phyloP scores from a whole-genome alignment of 805 yeast species.

The Suhomyces sp. region DNA sequence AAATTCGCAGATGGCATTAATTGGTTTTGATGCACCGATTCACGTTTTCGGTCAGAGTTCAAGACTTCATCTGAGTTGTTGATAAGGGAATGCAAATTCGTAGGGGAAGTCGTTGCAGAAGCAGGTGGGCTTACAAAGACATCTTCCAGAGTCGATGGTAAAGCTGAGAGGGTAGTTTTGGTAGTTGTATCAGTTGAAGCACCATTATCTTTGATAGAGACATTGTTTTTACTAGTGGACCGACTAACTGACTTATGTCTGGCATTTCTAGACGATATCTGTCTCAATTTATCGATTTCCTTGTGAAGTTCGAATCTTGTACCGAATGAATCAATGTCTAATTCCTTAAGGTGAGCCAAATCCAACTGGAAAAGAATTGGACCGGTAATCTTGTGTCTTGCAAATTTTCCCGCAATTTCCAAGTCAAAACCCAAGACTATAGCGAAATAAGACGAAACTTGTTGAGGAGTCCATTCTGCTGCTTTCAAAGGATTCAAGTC shows the following conservation, averaged over 20 bases:
- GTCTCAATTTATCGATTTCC: slow-evolving; percentile 72
- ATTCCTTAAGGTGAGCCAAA: slow-evolving; percentile 80
- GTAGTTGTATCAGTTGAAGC: background rate
- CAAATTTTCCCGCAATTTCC: slow-evolving; percentile 74
- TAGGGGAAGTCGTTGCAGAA: slow-evolving; percentile 10
- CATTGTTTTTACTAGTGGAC: slow-evolving; percentile 9
- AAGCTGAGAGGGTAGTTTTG: slow-evolving; percentile 1
- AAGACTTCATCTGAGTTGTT: slow-evolving; percentile 20
- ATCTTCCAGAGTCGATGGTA: slow-evolving; percentile 5
- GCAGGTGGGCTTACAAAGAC: slow-evolving; percentile 12
- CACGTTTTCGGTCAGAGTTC: slow-evolving; percentile 1
- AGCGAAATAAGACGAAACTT: slow-evolving; percentile 77
- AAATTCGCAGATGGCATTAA: slow-evolving; percentile 10
- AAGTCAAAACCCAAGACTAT: slow-evolving; percentile 68
- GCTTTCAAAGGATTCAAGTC: slow-evolving; percentile 50
- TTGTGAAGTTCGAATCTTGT: slow-evolving; percentile 90
- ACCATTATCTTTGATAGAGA: background rate
- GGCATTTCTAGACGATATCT: slow-evolving; percentile 17
- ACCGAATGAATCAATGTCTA: slow-evolving; percentile 91
- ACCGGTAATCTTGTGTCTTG: slow-evolving; percentile 87
- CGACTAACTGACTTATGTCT: slow-evolving; percentile 13
- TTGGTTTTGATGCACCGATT: slow-evolving; percentile 3
- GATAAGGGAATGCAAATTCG: slow-evolving; percentile 8
- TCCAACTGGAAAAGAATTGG: slow-evolving; percentile 82
- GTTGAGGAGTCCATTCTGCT: slow-evolving; percentile 76